phyloP scores from a whole-genome alignment of 805 yeast species.

The Scheffersomyces spartinae region DNA sequence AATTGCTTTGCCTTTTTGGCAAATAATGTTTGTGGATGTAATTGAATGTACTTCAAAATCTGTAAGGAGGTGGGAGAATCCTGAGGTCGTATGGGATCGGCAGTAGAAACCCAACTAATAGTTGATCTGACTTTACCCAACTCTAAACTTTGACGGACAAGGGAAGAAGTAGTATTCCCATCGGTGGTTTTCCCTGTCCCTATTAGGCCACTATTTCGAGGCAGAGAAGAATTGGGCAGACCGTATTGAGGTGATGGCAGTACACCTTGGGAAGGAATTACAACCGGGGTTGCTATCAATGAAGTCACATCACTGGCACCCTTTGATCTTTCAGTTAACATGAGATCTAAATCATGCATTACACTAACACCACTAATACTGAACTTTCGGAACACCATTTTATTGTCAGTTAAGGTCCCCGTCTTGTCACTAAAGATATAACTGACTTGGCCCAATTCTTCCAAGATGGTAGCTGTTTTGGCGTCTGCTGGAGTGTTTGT shows the following conservation, averaged over 20 bases:
- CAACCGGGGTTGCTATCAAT: too few relatives aligned
- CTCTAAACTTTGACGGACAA: slow-evolving; percentile 24
- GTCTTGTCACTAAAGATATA: slow-evolving; percentile 94
- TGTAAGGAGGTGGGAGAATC: slow-evolving; percentile 43
- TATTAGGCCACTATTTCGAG: too few relatives aligned
- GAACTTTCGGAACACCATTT: slow-evolving; percentile 85
- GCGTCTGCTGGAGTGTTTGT: slow-evolving; percentile 90
- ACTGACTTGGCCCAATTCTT: slow-evolving; percentile 94
- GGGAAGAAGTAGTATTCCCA: slow-evolving; percentile 19
- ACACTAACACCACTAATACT: slow-evolving; percentile 83
- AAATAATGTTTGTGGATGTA: slow-evolving; percentile 57
- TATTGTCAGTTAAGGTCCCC: slow-evolving; percentile 91
- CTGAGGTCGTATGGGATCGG: slow-evolving; percentile 33
- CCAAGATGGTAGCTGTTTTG: slow-evolving; percentile 88
- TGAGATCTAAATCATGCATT: slow-evolving; percentile 63
- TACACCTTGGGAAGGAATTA: too few relatives aligned
- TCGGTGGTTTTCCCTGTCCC: slow-evolving; percentile 3
- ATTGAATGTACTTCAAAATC: slow-evolving; percentile 58
- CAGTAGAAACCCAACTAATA: slow-evolving; percentile 36
- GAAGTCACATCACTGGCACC: too few relatives aligned
- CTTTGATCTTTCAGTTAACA: too few relatives aligned
- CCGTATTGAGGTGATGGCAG: too few relatives aligned
- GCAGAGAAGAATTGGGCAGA: too few relatives aligned
- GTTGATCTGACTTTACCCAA: slow-evolving; percentile 11
- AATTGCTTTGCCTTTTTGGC: slow-evolving; percentile 70